Evolutionary conservation across 192 early-diverging fungal genomes (phyloP).

Genomic region (Podochytrium sp.): DNA sequence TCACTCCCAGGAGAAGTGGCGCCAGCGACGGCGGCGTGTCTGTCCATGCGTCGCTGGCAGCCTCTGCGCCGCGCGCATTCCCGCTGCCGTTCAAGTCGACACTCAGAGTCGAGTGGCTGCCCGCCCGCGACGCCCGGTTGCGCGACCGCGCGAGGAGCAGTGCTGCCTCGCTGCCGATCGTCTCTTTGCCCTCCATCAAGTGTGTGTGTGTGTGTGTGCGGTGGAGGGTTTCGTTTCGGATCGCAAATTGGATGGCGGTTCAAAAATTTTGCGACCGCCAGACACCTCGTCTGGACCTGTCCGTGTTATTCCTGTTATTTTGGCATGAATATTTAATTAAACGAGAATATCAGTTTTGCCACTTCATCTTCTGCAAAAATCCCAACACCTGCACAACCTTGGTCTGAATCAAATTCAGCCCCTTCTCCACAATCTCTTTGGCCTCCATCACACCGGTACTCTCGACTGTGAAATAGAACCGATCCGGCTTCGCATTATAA

Average conservation of each 20-base stretch:
- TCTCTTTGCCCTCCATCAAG: constrained; percentile 1
- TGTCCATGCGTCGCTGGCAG: neutral
- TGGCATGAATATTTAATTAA: too few species aligned
- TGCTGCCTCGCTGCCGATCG: neutral
- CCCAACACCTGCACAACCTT: constrained; percentile 42
- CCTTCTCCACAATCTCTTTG: constrained; percentile 45
- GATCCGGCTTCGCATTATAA: constrained; percentile 56
- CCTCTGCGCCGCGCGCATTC: neutral
- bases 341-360: too few species aligned
- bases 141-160: neutral
- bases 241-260: too few species aligned
- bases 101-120: neutral
- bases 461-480: constrained; percentile 60
- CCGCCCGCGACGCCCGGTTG: neutral
- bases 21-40: neutral
- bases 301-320: too few species aligned
- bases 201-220: too few species aligned
- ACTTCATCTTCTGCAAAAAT: constrained; percentile 26
- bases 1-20: neutral
- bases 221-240: too few species aligned
- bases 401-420: constrained; percentile 40
- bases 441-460: constrained; percentile 54
- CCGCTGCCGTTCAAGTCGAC: too few species aligned
- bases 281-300: too few species aligned
- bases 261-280: too few species aligned